Base-by-base conservation (phyloP, 2,329 filamentous ascomycete genomes). In the Hypoxylon sp. region DNA sequence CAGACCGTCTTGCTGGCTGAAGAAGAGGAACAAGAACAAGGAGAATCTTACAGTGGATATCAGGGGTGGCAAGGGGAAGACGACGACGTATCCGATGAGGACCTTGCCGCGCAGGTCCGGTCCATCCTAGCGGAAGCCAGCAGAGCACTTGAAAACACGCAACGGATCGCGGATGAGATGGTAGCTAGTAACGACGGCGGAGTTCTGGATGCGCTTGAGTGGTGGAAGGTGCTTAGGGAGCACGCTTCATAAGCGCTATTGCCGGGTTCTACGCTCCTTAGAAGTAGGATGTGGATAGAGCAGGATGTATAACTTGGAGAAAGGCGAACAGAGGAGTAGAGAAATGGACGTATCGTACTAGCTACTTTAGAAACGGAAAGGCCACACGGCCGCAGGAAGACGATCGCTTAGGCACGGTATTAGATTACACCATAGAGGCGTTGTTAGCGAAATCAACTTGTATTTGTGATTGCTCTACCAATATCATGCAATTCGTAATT, bases 401-500 rank as follows among this genome's bases (percentile, higher is more conserved):
- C 40, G 20, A 44, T 44, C 17, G 17, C 6, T 22, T 7, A 22
- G 17, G 13, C 40, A 22, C 2, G 17, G 10, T 44, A 22, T 22
- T 44, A 4, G n/a, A 10, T 11, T 8, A n/a, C 40, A 22, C 40
- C 6, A 44, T 11, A 22, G 20, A 44, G 17, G 10, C 40, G 2
- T 44, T 17, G 2, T 22, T 11, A 11, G 20, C 17, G 40, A 44
- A 22, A 44, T 44, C 40, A 44, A 44, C 7, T 10, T 3, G 40
- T 3, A 22, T 44, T 11, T 56, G 22, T 35, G 35, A 58, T 44
- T 63, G 37, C 44, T 63, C 54, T 51, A 30, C 3, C 35, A 25
- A 57, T 44, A 48, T 37, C 25, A 17, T 42, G 25, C 46, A 54
- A 64, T 48, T n/a, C 54, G 22, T 35, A 49, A 10, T 40, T 17